Evolutionary conservation across 768 basidiomycete genomes (phyloP), one percentile per base, ranked within the genome.

Genomic region (Phaffia australis): DNA sequence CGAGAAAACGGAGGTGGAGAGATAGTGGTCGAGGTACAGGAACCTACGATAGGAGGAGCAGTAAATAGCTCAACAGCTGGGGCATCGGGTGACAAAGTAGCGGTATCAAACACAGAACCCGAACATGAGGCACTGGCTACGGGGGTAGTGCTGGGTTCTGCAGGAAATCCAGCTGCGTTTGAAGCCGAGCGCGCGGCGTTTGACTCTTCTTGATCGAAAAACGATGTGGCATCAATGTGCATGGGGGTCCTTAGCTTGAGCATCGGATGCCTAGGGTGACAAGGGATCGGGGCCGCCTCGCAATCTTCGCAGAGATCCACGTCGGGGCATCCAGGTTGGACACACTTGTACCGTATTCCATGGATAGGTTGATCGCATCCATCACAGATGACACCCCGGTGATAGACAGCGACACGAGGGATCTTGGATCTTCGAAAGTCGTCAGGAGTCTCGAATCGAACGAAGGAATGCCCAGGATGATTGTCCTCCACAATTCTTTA

Each of bases 331-430:
- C 78, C 77, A 18, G 83, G 80, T 72, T 89, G 84, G 83, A 88
- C 84, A 76, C 90, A 93, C 86, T 87, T 91, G 77, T 83, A 91
- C 19, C 89, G 84, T 61, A 80, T 74, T 3, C 87, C 87, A 27
- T 69, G 73, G 61, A 91, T 85, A 60, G 79, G 78, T n/a, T 46
- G 25, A 49, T 62, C 42, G 67, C 67, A 69, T 2, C 57, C 56
- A 58, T 69, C 67, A 52, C 67, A 69, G 23, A 60, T 47, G 23
- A 58, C 51, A 32, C 30, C 30, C 27, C 25, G 48, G 30, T 58
- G 64, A n/a, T 32, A 46, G 29, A 48, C 2, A n/a, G 29, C 46
- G n/a, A 9, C 25, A 25, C 25, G 56, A 21, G 19, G 19, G 27
- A 52, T 27, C 15, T 30, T 23, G 46, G 57, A 21, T n/a, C 21